A percentile compares a stretch with the other conserved stretches of the same genome.
phyloP scores from a whole-genome alignment of 2,329 filamentous ascomycete genomes.

The Didymella keratinophila region DNA sequence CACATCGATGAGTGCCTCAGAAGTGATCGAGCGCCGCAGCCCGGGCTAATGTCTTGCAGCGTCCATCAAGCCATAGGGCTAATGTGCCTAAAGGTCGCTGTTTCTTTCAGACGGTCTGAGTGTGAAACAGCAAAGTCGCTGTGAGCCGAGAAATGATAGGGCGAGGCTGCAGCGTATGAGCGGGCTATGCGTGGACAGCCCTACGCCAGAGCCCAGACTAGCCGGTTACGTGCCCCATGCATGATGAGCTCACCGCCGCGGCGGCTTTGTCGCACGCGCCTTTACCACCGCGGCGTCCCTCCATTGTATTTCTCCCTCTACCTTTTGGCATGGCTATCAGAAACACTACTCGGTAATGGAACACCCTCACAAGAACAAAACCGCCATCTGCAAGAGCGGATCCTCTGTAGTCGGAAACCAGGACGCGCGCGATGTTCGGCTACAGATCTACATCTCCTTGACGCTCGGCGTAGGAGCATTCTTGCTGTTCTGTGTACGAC shows the following conservation, averaged over 20 bases:
- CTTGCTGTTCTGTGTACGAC: constrained; percentile 75
- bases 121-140: constrained; percentile 1
- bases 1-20: not conserved
- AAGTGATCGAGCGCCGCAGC: not conserved
- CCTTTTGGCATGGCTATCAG: constrained; percentile 14
- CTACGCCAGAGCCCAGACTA: constrained; percentile 9
- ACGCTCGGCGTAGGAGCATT: constrained; percentile 75
- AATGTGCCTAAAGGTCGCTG: not conserved
- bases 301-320: not conserved
- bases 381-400: constrained; percentile 22
- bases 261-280: constrained; percentile 13
- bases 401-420: constrained; percentile 40
- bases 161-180: constrained; percentile 2
- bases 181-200: not conserved
- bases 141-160: constrained; percentile 11
- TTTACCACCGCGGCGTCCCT: constrained; percentile 6
- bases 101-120: not conserved
- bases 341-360: constrained; percentile 30
- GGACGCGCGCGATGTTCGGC: constrained; percentile 56
- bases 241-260: constrained; percentile 22
- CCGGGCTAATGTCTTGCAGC: not conserved
- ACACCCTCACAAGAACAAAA: constrained; percentile 22
- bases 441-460: constrained; percentile 76
- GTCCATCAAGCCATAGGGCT: not conserved
- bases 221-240: constrained; percentile 10